Conservation (phyloP, 2,329 filamentous ascomycete genomes). For the Trichophyton benhamiae region DNA sequence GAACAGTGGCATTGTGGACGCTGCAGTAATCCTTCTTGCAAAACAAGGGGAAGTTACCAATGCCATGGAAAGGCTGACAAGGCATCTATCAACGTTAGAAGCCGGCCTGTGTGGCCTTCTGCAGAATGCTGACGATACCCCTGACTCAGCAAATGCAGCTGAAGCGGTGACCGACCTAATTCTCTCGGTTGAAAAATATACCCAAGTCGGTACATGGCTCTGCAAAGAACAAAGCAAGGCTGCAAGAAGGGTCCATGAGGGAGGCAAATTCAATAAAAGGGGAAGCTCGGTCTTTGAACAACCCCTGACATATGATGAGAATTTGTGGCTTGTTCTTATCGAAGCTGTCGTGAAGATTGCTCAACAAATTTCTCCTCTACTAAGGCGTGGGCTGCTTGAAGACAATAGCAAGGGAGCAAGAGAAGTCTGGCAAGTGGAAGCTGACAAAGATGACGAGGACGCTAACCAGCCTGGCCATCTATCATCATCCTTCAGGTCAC, state of each 20-base stretch:
- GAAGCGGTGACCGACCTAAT: slow-evolving; percentile 63
- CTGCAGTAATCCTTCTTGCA: slow-evolving; percentile 79
- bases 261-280: slow-evolving; percentile 24
- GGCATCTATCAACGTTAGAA: slow-evolving; percentile 67
- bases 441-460: background rate
- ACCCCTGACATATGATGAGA: slow-evolving; percentile 48
- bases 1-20: slow-evolving; percentile 78
- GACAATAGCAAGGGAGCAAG: background rate
- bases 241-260: slow-evolving; percentile 24
- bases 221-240: slow-evolving; percentile 74
- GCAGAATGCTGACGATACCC: slow-evolving; percentile 45
- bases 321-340: slow-evolving; percentile 54
- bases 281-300: slow-evolving; percentile 40
- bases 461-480: slow-evolving; percentile 35
- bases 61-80: slow-evolving; percentile 75
- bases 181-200: slow-evolving; percentile 72
- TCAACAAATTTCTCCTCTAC: slow-evolving; percentile 39
- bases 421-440: background rate
- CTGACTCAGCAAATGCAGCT: slow-evolving; percentile 46
- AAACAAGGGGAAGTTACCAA: slow-evolving; percentile 70
- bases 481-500: slow-evolving; percentile 54
- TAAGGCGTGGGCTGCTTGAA: slow-evolving; percentile 4
- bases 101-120: slow-evolving; percentile 65
- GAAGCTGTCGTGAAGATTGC: slow-evolving; percentile 52
- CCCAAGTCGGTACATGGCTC: slow-evolving; percentile 87